Evolutionary conservation across 257 asterid species (phyloP).

Genomic region (Capsicum baccatum): DNA sequence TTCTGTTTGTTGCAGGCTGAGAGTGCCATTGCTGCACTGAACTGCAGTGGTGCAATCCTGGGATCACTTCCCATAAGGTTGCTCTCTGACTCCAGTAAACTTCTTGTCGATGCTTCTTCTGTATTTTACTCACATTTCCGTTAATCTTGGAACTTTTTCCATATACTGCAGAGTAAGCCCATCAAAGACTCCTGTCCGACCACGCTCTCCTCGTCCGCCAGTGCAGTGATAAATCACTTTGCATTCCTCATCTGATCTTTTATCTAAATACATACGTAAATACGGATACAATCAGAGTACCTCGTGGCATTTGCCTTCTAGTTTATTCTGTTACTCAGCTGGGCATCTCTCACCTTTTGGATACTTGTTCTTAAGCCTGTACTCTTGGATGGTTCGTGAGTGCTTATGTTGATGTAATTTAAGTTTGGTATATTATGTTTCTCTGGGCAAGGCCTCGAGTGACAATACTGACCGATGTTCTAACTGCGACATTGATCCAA

Average conservation of each 20-base stretch:
- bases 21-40: constrained; percentile 93
- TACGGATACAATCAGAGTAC: constrained; percentile 14
- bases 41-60: constrained; percentile 93
- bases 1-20: constrained; percentile 71
- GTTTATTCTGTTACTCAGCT: constrained; percentile 25
- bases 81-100: neutral
- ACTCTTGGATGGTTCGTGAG: constrained; percentile 13
- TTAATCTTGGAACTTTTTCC: neutral
- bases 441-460: constrained; percentile 19
- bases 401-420: constrained; percentile 10
- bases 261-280: constrained; percentile 8
- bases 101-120: neutral
- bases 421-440: neutral
- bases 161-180: constrained; percentile 59
- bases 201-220: constrained; percentile 57
- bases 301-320: neutral
- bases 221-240: constrained; percentile 22
- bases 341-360: constrained; percentile 9
- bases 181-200: constrained; percentile 80
- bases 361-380: neutral
- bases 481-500: neutral
- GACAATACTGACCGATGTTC: neutral
- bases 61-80: constrained; percentile 96
- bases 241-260: constrained; percentile 25
- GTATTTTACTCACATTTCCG: neutral